Evolutionary conservation across 179 eudicot species (phyloP), one percentile per base, ranked within the genome.

Genomic region (Corrigiola litoralis): DNA sequence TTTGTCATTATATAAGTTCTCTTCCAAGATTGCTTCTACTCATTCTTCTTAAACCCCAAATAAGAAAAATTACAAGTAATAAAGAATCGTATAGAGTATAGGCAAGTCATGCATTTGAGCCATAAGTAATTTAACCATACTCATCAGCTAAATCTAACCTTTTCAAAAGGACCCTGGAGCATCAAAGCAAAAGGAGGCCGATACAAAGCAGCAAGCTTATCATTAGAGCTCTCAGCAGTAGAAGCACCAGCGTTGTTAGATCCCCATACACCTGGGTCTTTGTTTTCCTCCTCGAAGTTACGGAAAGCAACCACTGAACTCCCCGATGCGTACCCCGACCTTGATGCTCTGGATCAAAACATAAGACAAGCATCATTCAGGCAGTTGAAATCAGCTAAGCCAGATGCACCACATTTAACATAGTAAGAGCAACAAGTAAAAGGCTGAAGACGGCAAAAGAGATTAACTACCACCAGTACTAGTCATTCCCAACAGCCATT

Each of bases 181-280:
- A 94, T 90, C 64, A 94, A 65, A 60, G 72, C 91, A 78, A 94
- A 88, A 51, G 99, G 99, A 74, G 97, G 97, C 36, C 99, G 86
- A 69, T 88, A 94, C 57, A 94, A 73, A 67, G 97, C 84, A 65
- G 99, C 99, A 66, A 94, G 99, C 80, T 86, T 90, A 73, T 91
- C 96, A 69, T 68, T 84, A 59, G 92, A 58, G 58, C 74, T 84
- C 69, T 88, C 92, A 32, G 75, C 70, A 6, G 75, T 69, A 25
- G 98, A 86, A 17, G 92, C 41, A 63, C 89, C 83, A 68, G 84
- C 89, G 83, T 86, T 78, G 21, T 86, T 90, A 44, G 85, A 61
- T 74, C 81, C 91, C 97, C 97, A 90, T 16, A 92, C 80, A 45
- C 82, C 88, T 29, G 94, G 81, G 51, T 66, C 85, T 66, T 72